phyloP scores from a whole-genome alignment of 176 grass and related monocot genomes.

The Phyllostachys edulis region DNA sequence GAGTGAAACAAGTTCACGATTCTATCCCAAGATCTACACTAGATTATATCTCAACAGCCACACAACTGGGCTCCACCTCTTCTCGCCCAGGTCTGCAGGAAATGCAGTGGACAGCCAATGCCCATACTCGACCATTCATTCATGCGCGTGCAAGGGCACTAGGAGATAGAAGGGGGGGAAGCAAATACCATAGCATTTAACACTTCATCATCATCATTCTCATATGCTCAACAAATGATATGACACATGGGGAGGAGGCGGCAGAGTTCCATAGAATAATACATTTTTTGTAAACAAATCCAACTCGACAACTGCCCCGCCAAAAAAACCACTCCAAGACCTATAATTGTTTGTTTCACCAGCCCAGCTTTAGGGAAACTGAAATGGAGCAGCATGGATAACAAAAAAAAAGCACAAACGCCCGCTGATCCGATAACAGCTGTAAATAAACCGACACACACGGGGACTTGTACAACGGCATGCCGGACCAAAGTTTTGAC shows the following conservation, averaged over 20 bases:
- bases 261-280: constrained; percentile 25
- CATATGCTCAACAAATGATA: constrained; percentile 44
- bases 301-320: constrained; percentile 25
- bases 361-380: constrained; percentile 14
- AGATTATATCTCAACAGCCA: neutral
- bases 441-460: constrained; percentile 37
- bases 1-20: neutral
- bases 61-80: neutral
- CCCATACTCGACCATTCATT: neutral
- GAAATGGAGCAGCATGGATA: constrained; percentile 26
- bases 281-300: constrained; percentile 35
- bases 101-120: neutral
- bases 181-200: constrained; percentile 24
- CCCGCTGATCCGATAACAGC: constrained; percentile 16
- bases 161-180: neutral
- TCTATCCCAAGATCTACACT: neutral
- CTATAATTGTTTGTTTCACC: constrained; percentile 34
- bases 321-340: constrained; percentile 36
- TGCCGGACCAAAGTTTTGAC: constrained; percentile 25
- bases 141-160: neutral
- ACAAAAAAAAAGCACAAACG: constrained; percentile 25
- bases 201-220: constrained; percentile 29
- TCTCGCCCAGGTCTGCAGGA: neutral
- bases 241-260: constrained; percentile 21
- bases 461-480: constrained; percentile 26